Evolutionary conservation across 108 stramenopile genomes (phyloP).

Genomic region (Nannochloropsis salina): DNA sequence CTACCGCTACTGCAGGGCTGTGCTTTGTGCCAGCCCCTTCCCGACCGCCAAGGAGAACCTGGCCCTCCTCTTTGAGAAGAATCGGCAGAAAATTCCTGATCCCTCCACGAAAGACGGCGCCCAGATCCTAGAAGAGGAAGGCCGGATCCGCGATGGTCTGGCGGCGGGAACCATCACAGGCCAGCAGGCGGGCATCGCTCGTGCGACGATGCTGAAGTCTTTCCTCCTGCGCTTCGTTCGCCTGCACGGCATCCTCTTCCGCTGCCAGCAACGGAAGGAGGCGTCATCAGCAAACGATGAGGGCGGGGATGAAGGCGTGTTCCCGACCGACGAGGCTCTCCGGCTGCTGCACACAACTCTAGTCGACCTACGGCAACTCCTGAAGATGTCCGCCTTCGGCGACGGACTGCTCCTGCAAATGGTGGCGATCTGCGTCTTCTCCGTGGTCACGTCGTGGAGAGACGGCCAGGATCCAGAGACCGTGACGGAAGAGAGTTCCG

Average conservation of each 20-base stretch:
- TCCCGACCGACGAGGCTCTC: conserved; percentile 23
- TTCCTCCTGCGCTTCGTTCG: conserved; percentile 45
- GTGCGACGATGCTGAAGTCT: conserved; percentile 43
- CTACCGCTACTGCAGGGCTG: conserved; percentile 47
- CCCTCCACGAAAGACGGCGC: not conserved
- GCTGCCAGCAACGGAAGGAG: not conserved
- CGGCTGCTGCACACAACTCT: conserved; percentile 29
- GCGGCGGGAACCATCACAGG: conserved; percentile 5
- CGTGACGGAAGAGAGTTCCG: not conserved
- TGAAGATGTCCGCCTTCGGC: conserved; percentile 45
- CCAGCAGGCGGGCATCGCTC: conserved; percentile 33
- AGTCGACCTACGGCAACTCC: conserved; percentile 40
- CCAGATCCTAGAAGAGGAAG: not conserved
- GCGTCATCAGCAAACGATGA: not conserved
- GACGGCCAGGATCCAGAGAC: not conserved
- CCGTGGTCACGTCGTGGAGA: conserved; percentile 23
- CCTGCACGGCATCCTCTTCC: conserved; percentile 44
- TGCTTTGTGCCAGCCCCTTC: conserved; percentile 42
- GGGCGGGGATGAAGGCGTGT: not conserved
- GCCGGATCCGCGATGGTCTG: not conserved
- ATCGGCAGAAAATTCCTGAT: conserved; percentile 32
- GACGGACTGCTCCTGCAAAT: conserved; percentile 48
- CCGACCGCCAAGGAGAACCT: conserved; percentile 48
- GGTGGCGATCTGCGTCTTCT: conserved; percentile 49
- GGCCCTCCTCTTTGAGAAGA: conserved; percentile 48